Conservation (phyloP, 257 asterid genomes). For the Echium plantagineum region DNA sequence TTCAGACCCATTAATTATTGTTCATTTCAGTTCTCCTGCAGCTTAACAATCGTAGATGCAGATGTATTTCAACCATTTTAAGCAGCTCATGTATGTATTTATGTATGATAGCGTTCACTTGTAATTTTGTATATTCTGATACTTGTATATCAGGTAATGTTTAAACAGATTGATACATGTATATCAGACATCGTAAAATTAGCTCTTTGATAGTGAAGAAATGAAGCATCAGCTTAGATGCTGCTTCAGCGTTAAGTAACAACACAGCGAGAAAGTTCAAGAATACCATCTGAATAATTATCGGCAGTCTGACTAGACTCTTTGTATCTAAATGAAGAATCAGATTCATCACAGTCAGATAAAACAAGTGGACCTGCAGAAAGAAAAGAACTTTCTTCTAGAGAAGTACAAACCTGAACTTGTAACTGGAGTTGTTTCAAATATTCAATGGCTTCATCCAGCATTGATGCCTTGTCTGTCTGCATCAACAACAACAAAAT, state of each 20-base stretch:
- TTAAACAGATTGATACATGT: too few species aligned
- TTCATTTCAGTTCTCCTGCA: background rate
- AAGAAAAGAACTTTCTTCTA: background rate
- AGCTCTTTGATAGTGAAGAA: too few species aligned
- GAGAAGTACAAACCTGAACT: constrained; percentile 65
- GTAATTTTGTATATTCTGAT: too few species aligned
- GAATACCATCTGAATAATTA: too few species aligned
- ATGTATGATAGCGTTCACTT: background rate
- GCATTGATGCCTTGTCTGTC: constrained; percentile 98
- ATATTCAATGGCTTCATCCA: constrained; percentile 96
- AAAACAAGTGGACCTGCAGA: background rate
- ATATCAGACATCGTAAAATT: too few species aligned
- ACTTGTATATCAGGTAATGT: background rate
- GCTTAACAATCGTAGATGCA: background rate
- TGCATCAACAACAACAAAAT: constrained; percentile 19
- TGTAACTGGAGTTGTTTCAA: constrained; percentile 93
- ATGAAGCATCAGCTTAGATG: background rate
- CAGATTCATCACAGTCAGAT: background rate
- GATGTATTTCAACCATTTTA: background rate
- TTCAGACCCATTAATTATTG: too few species aligned
- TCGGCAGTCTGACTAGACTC: too few species aligned
- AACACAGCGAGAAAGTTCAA: too few species aligned
- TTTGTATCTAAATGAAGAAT: too few species aligned
- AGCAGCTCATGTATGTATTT: background rate
- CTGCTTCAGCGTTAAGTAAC: background rate